Evolutionary conservation across 78 protist species (phyloP).

Genomic region (Andalucia godoyi): DNA sequence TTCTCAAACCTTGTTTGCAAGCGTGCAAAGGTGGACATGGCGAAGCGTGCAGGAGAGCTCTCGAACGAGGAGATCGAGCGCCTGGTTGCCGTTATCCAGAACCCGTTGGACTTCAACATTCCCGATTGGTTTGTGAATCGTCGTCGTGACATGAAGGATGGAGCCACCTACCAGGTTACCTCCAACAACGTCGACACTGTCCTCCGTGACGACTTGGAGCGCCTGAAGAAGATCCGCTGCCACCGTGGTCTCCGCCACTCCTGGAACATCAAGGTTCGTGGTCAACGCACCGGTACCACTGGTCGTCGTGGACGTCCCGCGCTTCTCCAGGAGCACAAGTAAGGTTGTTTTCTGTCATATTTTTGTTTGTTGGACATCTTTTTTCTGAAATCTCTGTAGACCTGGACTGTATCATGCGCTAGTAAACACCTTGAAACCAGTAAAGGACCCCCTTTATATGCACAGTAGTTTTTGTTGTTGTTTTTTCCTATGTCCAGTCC

Average conservation of each 20-base stretch:
- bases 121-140: conserved; percentile 98
- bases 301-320: conserved; percentile 86
- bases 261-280: conserved; percentile 97
- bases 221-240: conserved; percentile 87
- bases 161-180: conserved; percentile 71
- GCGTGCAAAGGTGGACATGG: conserved; percentile 88
- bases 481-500: no score
- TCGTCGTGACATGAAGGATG: conserved; percentile 77
- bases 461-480: no score
- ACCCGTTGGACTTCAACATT: conserved; percentile 97
- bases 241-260: conserved; percentile 97
- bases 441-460: no score
- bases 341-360: background rate
- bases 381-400: no score
- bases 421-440: no score
- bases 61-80: conserved; percentile 86
- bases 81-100: conserved; percentile 79
- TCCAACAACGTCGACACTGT: conserved; percentile 78
- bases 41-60: conserved; percentile 86
- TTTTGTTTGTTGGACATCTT: no score
- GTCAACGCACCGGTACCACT: conserved; percentile 99
- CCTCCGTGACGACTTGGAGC: conserved; percentile 96
- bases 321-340: conserved; percentile 68
- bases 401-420: no score
- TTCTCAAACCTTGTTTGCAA: conserved; percentile 86